Percentiles rank a stretch among this genome's conserved stretches.
phyloP scores from a whole-genome alignment of 495 filamentous ascomycete genomes.

The Aspergillus indologenus region DNA sequence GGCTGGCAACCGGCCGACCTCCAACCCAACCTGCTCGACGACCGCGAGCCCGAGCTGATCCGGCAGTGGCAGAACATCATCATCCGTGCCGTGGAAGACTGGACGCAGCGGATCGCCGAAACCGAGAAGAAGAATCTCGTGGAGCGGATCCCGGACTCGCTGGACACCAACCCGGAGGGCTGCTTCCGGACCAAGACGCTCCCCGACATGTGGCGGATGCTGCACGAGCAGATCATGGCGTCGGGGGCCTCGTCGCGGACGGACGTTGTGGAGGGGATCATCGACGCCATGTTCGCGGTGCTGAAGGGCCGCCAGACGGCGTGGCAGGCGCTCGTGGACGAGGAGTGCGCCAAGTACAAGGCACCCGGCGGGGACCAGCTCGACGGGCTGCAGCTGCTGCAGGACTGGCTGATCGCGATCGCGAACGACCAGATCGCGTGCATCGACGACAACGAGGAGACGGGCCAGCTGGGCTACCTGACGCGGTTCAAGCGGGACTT shows the following conservation, averaged over 20 bases:
- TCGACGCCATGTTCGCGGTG: conserved; percentile 88
- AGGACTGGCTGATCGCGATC: conserved; percentile 94
- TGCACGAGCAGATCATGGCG: conserved; percentile 82
- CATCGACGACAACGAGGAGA: conserved; percentile 79
- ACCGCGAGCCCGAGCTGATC: conserved; percentile 81
- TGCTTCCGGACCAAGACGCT: conserved; percentile 86
- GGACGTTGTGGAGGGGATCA: conserved; percentile 88
- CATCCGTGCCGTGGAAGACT: conserved; percentile 91
- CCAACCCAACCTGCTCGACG: conserved; percentile 78
- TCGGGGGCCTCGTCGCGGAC: conserved; percentile 75
- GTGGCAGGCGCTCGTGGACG: conserved; percentile 84
- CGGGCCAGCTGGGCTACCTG: conserved; percentile 69
- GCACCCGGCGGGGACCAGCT: conserved; percentile 54
- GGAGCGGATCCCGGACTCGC: conserved; percentile 68
- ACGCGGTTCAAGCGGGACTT: conserved; percentile 77
- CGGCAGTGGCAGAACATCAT: conserved; percentile 92
- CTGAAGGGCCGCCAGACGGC: conserved; percentile 74
- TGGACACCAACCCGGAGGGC: conserved; percentile 82
- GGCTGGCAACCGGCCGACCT: conserved; percentile 72
- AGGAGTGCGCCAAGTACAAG: conserved; percentile 74
- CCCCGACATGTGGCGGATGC: conserved; percentile 95
- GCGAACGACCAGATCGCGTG: conserved; percentile 98
- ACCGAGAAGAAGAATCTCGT: conserved; percentile 77
- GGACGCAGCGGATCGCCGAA: conserved; percentile 87
- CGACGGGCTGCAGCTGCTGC: conserved; percentile 75